Conservation (phyloP, 2,329 filamentous ascomycete species). For the Aspergillus novoparasiticus region DNA sequence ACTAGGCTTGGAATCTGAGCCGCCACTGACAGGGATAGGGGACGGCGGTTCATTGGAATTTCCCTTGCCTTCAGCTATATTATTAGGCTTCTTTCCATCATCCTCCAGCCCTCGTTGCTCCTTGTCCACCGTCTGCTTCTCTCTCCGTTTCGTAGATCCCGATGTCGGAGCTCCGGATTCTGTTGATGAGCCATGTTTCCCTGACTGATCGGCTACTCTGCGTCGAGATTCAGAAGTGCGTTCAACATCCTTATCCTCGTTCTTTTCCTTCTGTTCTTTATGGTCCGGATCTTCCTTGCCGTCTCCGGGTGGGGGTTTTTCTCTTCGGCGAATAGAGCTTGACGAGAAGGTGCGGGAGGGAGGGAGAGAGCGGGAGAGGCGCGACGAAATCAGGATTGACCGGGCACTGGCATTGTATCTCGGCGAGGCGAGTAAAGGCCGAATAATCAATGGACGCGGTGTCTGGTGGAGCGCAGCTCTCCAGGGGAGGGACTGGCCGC, state of each 20-base stretch:
- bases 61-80: slow-evolving; percentile 47
- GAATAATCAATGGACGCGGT: slow-evolving; percentile 42
- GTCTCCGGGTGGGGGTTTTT: slow-evolving; percentile 54
- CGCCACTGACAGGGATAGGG: slow-evolving; percentile 41
- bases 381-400: slow-evolving; percentile 29
- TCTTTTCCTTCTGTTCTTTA: slow-evolving; percentile 29
- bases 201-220: slow-evolving; percentile 41
- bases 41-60: slow-evolving; percentile 52
- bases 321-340: slow-evolving; percentile 55
- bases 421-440: slow-evolving; percentile 33
- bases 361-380: slow-evolving; percentile 27
- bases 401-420: slow-evolving; percentile 35
- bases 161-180: slow-evolving; percentile 38
- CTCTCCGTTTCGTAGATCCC: slow-evolving; percentile 42
- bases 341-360: slow-evolving; percentile 47
- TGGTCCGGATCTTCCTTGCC: slow-evolving; percentile 34
- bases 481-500: slow-evolving; percentile 67
- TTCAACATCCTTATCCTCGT: slow-evolving; percentile 45
- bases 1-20: slow-evolving; percentile 53
- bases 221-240: slow-evolving; percentile 47
- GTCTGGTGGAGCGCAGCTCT: slow-evolving; percentile 60
- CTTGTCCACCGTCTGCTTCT: slow-evolving; percentile 41
- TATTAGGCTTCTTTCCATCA: slow-evolving; percentile 45
- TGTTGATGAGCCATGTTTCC: slow-evolving; percentile 27
- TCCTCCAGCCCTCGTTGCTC: slow-evolving; percentile 39